phyloP scores from a whole-genome alignment of 1,284 basidiomycete genomes.

The Trametes pubescens region DNA sequence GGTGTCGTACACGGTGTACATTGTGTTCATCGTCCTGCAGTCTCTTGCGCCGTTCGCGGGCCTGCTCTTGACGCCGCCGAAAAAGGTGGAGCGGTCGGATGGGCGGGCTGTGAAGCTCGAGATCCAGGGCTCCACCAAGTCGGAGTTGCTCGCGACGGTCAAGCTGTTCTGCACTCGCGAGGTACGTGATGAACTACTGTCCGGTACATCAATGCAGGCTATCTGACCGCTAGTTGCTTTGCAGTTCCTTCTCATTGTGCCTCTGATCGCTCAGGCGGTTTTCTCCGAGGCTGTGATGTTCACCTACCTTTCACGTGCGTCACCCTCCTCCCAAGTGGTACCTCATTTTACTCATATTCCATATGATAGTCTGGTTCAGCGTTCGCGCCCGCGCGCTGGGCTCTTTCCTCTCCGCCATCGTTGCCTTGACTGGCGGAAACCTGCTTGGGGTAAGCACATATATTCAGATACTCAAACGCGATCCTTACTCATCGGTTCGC shows the following conservation, averaged over 20 bases:
- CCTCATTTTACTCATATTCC: not conserved
- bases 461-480: no score
- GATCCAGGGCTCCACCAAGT: constrained; percentile 17
- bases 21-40: constrained; percentile 26
- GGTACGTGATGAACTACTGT: not conserved
- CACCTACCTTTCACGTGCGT: constrained; percentile 20
- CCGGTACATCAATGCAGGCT: no score
- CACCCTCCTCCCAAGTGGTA: no score
- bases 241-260: constrained; percentile 20
- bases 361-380: constrained; percentile 18
- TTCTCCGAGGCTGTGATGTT: constrained; percentile 23
- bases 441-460: constrained; percentile 14
- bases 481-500: not conserved
- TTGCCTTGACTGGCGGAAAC: constrained; percentile 18
- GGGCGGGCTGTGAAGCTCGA: constrained; percentile 17
- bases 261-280: constrained; percentile 17
- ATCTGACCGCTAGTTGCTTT: not conserved
- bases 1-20: constrained; percentile 24
- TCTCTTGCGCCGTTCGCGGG: constrained; percentile 17
- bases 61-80: constrained; percentile 20
- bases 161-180: constrained; percentile 21
- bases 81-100: constrained; percentile 22
- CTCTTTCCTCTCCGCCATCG: constrained; percentile 19
- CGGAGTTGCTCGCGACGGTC: constrained; percentile 14
- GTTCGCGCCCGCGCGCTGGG: constrained; percentile 24